Evolutionary conservation across 2,329 filamentous ascomycete genomes (phyloP).

Genomic region (Beauveria medogensis): DNA sequence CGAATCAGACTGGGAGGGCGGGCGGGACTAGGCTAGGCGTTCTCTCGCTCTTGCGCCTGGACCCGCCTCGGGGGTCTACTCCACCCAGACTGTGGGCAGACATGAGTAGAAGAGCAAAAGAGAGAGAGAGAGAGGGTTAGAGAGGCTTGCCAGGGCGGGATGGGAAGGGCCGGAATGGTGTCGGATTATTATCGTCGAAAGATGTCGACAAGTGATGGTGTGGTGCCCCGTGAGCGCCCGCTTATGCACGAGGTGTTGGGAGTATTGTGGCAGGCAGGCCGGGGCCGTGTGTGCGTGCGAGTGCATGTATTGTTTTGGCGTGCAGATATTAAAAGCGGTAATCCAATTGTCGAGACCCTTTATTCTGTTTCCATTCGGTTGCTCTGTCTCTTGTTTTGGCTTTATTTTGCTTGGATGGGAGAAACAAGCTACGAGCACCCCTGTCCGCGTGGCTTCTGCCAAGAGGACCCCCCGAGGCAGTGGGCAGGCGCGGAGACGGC

Average conservation of each 20-base stretch:
- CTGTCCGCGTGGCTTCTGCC: neutral
- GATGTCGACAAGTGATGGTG: neutral
- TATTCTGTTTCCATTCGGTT: neutral
- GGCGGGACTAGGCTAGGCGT: neutral
- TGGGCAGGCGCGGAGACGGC: neutral
- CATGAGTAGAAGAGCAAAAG: neutral
- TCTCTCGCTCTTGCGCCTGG: neutral
- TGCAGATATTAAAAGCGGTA: neutral
- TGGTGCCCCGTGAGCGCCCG: neutral
- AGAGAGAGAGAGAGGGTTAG: neutral
- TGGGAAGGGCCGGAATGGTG: neutral
- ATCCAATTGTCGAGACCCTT: neutral
- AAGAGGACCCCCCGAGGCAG: neutral
- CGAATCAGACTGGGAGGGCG: neutral
- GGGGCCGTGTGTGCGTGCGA: neutral
- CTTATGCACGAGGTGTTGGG: neutral
- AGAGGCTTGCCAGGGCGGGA: neutral
- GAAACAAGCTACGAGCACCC: neutral
- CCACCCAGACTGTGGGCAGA: neutral
- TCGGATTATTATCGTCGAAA: neutral
- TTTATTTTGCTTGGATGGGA: too few relatives aligned
- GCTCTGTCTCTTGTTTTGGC: neutral
- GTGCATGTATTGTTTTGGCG: neutral
- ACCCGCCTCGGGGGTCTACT: neutral
- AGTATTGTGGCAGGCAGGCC: neutral